Percentiles rank a stretch among this genome's conserved stretches.
Conservation (phyloP, 1,139 yeast genomes). For the Kluyveromyces sp. region DNA sequence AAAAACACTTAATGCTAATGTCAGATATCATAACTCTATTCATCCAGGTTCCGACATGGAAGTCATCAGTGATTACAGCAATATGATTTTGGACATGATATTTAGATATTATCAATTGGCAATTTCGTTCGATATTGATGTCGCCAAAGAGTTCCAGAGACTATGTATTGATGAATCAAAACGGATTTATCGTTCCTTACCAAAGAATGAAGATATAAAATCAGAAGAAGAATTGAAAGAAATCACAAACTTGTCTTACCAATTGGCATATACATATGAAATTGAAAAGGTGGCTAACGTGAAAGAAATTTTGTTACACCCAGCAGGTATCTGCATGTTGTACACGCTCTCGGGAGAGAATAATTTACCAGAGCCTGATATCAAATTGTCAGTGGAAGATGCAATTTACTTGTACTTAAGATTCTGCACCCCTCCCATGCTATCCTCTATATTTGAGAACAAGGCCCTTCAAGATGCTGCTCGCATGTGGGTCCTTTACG, state of each 20-base stretch:
- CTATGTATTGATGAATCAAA: constrained; percentile 20
- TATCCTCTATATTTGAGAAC: constrained; percentile 20
- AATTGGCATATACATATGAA: constrained; percentile 32
- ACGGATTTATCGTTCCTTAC: constrained; percentile 22
- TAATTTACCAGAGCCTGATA: constrained; percentile 2
- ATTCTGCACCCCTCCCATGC: constrained; percentile 32
- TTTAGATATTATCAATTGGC: constrained; percentile 38
- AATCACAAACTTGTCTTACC: constrained; percentile 32
- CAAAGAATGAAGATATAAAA: constrained; percentile 24
- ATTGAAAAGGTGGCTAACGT: constrained; percentile 22
- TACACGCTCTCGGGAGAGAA: constrained; percentile 13
- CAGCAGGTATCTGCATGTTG: constrained; percentile 29
- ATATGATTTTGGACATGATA: background rate
- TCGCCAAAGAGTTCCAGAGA: constrained; percentile 36
- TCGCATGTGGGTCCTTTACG: constrained; percentile 38
- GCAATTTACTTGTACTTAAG: constrained; percentile 29
- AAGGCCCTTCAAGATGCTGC: constrained; percentile 35
- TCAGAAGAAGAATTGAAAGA: constrained; percentile 23
- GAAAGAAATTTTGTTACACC: constrained; percentile 26
- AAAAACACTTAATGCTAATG: background rate
- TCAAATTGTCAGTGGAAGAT: constrained; percentile 21
- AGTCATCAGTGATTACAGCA: background rate
- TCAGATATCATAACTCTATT: background rate
- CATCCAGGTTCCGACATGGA: background rate
- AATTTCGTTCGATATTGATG: constrained; percentile 55